phyloP scores from a whole-genome alignment of 2,329 filamentous ascomycete genomes.

The Iodosphaeria phyllophila region DNA sequence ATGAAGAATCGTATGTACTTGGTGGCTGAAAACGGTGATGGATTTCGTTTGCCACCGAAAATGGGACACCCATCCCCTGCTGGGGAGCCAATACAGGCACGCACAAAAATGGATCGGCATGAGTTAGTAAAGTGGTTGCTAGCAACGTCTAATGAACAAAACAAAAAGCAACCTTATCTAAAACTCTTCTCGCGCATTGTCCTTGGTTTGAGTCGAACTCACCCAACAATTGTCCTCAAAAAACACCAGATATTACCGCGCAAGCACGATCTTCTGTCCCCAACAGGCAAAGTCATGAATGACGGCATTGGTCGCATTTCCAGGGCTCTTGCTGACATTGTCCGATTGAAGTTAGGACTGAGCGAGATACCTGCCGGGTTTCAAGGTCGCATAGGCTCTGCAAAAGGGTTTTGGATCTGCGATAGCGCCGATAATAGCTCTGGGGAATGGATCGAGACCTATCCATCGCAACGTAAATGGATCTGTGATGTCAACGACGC shows the following conservation, averaged over 20 bases:
- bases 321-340: slow-evolving; percentile 29
- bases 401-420: slow-evolving; percentile 60
- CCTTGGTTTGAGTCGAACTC: slow-evolving; percentile 33
- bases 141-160: slow-evolving; percentile 22
- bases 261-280: slow-evolving; percentile 19
- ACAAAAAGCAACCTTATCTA: slow-evolving; percentile 24
- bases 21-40: slow-evolving; percentile 33
- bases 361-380: slow-evolving; percentile 40
- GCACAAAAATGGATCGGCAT: slow-evolving; percentile 14
- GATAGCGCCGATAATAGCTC: slow-evolving; percentile 27
- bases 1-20: slow-evolving; percentile 27
- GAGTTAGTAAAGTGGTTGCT: slow-evolving; percentile 34
- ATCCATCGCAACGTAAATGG: slow-evolving; percentile 53
- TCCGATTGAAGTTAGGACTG: slow-evolving; percentile 31
- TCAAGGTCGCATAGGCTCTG: slow-evolving; percentile 52
- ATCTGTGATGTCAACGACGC: slow-evolving; percentile 25
- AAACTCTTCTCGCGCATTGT: slow-evolving; percentile 41
- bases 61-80: slow-evolving; percentile 7
- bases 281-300: slow-evolving; percentile 33
- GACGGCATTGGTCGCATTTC: slow-evolving; percentile 52
- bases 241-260: slow-evolving; percentile 23
- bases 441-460: slow-evolving; percentile 46
- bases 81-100: slow-evolving; percentile 6
- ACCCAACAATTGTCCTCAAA: slow-evolving; percentile 25
- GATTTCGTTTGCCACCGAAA: slow-evolving; percentile 16